phyloP scores from a whole-genome alignment of 768 basidiomycete genomes.

The Phaeotremella skinneri region DNA sequence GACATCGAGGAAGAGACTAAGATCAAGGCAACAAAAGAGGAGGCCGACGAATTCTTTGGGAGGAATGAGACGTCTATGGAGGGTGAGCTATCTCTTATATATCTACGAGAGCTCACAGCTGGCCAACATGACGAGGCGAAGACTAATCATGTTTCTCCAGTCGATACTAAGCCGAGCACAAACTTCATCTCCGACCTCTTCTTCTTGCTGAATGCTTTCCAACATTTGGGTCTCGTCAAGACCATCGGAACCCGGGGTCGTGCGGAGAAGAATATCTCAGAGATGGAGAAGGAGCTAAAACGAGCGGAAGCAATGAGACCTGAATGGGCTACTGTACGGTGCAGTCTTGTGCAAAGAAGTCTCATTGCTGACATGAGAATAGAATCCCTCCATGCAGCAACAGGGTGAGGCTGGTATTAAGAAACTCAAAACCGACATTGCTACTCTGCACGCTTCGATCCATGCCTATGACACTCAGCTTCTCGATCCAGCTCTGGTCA shows the following conservation, averaged over 20 bases:
- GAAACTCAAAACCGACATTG: constrained; percentile 71
- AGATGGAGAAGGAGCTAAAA: constrained; percentile 72
- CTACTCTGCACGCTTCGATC: constrained; percentile 68
- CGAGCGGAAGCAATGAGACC: constrained; percentile 66
- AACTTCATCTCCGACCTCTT: constrained; percentile 97
- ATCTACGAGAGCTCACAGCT: neutral
- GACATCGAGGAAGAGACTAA: constrained; percentile 85
- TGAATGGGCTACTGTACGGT: constrained; percentile 76
- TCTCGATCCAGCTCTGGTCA: constrained; percentile 77
- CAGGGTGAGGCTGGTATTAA: constrained; percentile 76
- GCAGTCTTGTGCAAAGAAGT: neutral
- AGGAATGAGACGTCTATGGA: constrained; percentile 53
- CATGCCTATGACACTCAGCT: constrained; percentile 81
- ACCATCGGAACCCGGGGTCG: constrained; percentile 70
- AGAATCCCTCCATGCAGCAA: constrained; percentile 67
- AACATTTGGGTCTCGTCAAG: constrained; percentile 81
- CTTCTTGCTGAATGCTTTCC: constrained; percentile 79
- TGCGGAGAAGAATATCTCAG: constrained; percentile 53
- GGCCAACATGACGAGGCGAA: neutral
- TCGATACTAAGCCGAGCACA: constrained; percentile 59
- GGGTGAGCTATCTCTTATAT: constrained; percentile 21
- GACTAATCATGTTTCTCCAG: constrained; percentile 6
- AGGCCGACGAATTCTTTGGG: constrained; percentile 71
- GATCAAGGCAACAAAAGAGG: constrained; percentile 86
- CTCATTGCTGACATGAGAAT: constrained; percentile 2